Evolutionary conservation across 1,284 basidiomycete species (phyloP), one percentile per base, ranked within the genome.

Genomic region (Ceratobasidium sp.): DNA sequence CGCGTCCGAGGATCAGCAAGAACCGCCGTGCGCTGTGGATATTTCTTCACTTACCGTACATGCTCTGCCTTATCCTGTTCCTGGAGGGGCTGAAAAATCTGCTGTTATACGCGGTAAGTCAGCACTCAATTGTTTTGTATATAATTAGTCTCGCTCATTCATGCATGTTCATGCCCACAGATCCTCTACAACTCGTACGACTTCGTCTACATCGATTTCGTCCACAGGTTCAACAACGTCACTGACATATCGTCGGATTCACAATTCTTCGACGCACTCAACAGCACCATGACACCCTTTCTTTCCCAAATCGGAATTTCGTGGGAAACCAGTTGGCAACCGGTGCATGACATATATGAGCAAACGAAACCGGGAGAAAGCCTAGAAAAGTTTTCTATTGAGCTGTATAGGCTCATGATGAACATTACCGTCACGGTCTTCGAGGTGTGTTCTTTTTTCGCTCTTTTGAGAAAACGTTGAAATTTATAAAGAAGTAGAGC

Each of bases 11-110:
- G 21, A 69, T 69, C 46, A 69, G 66, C 52, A 69, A 69, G 43
- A 69, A 69, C 28, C 66, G 66, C 32, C 66, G 66, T 8, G 55
- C 66, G 35, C 35, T 69, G 18, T 69, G 66, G 66, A 69, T 69
- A 23, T 57, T 21, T 28, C 21, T 69, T 2, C 66, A 69, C 28
- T 28, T 69, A 13, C 66, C 66, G 7, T 69, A 69, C 28, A 57
- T 69, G 54, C 66, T 69, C 28, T 69, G 41, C 41, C 38, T 69
- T 23, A 69, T 69, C 28, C 54, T 69, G 13, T 28, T 69, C 4
- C 11, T 69, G 52, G 66, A 69, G 32, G 66, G 66, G 4, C 26
- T 69, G 23, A 69, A 58, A 35, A 69, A 69, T 26, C 41, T 69
- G 35, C 11, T 38, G 35, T 11, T 38, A 4, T 38, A 38, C 35